These are phyloP conservation scores for Chrysanthemum makinoi DNA, from an alignment of 129 eudicot species.

Conservation along the genomic window DNA sequence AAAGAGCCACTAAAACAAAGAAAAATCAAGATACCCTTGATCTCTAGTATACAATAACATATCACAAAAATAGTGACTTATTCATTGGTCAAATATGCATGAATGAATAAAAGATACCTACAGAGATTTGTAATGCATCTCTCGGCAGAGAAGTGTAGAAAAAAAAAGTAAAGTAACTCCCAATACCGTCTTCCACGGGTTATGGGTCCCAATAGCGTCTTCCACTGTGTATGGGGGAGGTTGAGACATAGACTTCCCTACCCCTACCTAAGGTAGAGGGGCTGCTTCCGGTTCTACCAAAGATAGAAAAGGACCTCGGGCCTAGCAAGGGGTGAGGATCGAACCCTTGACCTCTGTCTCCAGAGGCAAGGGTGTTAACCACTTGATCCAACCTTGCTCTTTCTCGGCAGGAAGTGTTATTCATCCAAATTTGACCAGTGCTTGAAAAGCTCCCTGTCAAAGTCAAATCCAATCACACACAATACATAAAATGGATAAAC, in stretches of 20 bases:
- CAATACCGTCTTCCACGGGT: too few species aligned
- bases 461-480: constrained; percentile 22
- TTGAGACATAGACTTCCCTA: too few species aligned
- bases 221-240: too few species aligned
- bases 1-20: not conserved
- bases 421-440: constrained; percentile 81
- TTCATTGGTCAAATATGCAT: not conserved
- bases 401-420: constrained; percentile 56
- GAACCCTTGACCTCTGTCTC: too few species aligned
- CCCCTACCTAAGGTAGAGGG: too few species aligned
- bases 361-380: too few species aligned
- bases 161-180: too few species aligned
- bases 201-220: too few species aligned
- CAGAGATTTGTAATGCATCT: constrained; percentile 83
- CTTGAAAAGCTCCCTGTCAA: constrained; percentile 66
- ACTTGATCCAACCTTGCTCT: too few species aligned
- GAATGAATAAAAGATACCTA: constrained; percentile 30
- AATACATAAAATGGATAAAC: constrained; percentile 5
- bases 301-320: too few species aligned
- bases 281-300: too few species aligned
- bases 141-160: constrained; percentile 57
- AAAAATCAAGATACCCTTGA: not conserved
- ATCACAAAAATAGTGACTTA: not conserved
- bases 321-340: too few species aligned
- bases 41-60: not conserved